These are phyloP conservation scores for Orobanche coerulescens DNA, from an alignment of 257 asterid species.

Conservation along the genomic window DNA sequence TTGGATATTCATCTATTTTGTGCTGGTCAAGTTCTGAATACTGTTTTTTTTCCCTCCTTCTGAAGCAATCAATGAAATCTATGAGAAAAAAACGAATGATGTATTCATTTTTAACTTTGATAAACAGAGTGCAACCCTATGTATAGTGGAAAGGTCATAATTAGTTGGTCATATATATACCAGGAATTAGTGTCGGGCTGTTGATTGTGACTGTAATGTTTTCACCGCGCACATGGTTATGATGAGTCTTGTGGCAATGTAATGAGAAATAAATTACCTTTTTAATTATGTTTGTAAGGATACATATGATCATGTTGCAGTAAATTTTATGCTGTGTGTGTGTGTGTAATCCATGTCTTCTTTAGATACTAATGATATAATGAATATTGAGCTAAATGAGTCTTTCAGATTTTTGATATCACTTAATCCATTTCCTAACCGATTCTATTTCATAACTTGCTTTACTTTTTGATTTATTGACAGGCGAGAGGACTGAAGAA, in stretches of 20 bases:
- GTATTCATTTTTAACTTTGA: not conserved
- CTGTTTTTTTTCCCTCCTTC: not conserved
- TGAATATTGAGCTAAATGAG: not conserved
- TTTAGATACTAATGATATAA: not conserved
- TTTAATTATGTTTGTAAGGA: no score
- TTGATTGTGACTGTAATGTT: not conserved
- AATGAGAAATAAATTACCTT: not conserved
- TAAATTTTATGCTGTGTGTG: no score
- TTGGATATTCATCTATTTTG: not conserved
- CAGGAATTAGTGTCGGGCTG: not conserved
- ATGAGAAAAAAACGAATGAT: not conserved
- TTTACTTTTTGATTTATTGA: not conserved
- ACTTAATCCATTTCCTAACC: no score
- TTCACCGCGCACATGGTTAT: not conserved
- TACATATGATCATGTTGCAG: not conserved
- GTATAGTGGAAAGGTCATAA: no score
- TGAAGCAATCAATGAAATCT: not conserved
- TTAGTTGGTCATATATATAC: not conserved
- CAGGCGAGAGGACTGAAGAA: conserved; percentile 79
- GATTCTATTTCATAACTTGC: not conserved
- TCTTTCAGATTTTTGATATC: not conserved
- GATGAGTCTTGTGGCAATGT: no score
- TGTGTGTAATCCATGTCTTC: not conserved
- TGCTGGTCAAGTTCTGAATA: not conserved
- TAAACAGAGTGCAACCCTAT: not conserved